Base-by-base conservation (phyloP, 2,329 filamentous ascomycete genomes). In the Bertia moriformis region DNA sequence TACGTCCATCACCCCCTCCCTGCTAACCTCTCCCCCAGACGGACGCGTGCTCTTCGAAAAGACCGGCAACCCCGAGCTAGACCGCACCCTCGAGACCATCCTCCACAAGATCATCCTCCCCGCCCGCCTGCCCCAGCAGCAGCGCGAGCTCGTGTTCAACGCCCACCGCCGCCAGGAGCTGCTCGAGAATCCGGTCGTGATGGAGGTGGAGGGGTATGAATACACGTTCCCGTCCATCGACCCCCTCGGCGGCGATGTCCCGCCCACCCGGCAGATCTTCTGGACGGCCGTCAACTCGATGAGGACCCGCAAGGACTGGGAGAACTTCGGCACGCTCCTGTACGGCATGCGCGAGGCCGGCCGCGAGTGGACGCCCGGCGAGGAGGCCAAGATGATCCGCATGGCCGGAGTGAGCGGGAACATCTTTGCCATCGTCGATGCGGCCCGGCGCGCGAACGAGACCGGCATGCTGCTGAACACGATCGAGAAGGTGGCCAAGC, bases 31-130 rank as follows among this genome's bases (percentile, higher is more conserved):
- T n/a, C n/a, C n/a, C n/a, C n/a, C 15, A 48, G 45, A 41, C 38
- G 44, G 55, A 19, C 50, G 54, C 18, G 41, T 46, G 10, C 52
- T 52, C 41, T 78, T 78, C 50, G 52, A 58, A 4, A 59, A 63
- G 39, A 67, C 71, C 3, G 69, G 69, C 13, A 67, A 68, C 33
- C 45, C 61, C 17, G 60, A 71, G 40, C 65, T 83, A 43, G 67
- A 78, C 51, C 42, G 53, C 12, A 49, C 66, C 20, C 67, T 83
- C 43, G 52, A 56, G 30, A 55, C 49, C 17, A 65, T 81, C 50
- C 72, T 76, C 45, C 57, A 65, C 36, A 69, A 69, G 46, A 65
- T 78, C 53, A 69, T 82, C 51, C 57, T 82, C 32, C 76, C 76
- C n/a, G 57, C 65, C 20, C 70, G 75, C 51, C 69, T 83, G 19